Conservation (phyloP, 2,329 filamentous ascomycete genomes). For the Lachnellula subtilissima region DNA sequence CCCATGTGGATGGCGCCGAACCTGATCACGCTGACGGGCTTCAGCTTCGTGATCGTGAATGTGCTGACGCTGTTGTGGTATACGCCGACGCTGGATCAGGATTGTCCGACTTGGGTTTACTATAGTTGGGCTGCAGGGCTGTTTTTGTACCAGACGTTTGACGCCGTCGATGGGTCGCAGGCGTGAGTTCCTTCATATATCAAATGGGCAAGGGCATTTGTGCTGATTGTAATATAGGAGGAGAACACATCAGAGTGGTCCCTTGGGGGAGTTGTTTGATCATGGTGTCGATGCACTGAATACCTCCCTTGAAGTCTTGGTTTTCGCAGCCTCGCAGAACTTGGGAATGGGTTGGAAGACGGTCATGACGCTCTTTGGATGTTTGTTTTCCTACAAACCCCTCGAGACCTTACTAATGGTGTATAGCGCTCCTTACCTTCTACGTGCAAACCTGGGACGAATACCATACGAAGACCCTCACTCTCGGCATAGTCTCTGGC, state of each 20-base stretch:
- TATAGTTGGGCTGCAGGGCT: constrained; percentile 83
- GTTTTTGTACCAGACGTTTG: constrained; percentile 97
- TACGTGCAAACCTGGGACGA: constrained; percentile 99
- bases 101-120: constrained; percentile 95
- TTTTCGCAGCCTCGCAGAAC: constrained; percentile 91
- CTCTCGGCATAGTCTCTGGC: constrained; percentile 84
- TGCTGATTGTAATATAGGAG: constrained; percentile 46
- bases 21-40: constrained; percentile 84
- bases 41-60: constrained; percentile 84
- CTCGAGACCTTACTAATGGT: constrained; percentile 6
- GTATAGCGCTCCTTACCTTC: constrained; percentile 81
- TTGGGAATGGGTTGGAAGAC: constrained; percentile 91
- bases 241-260: constrained; percentile 86
- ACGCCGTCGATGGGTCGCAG: constrained; percentile 91
- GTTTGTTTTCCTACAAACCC: constrained; percentile 42
- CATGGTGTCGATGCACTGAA: constrained; percentile 97
- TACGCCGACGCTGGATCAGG: constrained; percentile 85
- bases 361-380: constrained; percentile 75
- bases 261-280: constrained; percentile 93
- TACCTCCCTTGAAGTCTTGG: constrained; percentile 84
- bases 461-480: constrained; percentile 95
- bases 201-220: neutral
- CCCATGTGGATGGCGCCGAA: constrained; percentile 92
- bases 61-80: constrained; percentile 93
- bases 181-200: constrained; percentile 54